These are phyloP conservation scores for Pythium phragmitis DNA, from an alignment of 352 stramenopile genomes.

Conservation along the genomic window DNA sequence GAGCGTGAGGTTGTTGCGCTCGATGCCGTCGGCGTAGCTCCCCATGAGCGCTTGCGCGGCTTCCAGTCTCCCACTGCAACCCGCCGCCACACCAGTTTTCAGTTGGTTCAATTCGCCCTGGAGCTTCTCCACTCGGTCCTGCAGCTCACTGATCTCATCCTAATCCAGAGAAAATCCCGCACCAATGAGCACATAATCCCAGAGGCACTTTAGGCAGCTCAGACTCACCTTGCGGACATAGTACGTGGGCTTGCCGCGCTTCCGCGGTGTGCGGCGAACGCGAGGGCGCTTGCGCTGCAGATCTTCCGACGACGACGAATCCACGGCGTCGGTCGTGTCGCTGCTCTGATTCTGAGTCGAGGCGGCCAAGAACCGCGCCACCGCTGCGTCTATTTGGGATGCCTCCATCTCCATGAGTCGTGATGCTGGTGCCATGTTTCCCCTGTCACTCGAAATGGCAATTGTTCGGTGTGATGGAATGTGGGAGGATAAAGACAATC, in stretches of 20 bases:
- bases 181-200: neutral
- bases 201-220: neutral
- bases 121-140: conserved; percentile 16
- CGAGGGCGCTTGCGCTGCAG: neutral
- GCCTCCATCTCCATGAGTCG: conserved; percentile 3
- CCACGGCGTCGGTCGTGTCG: conserved; percentile 4
- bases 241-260: conserved; percentile 17
- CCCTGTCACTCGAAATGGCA: neutral
- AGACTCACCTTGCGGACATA: conserved; percentile 16
- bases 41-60: conserved; percentile 4
- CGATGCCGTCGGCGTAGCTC: neutral
- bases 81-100: neutral
- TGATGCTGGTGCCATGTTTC: neutral
- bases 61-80: neutral
- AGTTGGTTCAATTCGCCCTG: conserved; percentile 4
- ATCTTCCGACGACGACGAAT: conserved; percentile 7
- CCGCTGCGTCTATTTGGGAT: conserved; percentile 1
- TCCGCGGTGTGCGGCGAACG: neutral
- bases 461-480: neutral
- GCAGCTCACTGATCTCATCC: conserved; percentile 18
- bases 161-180: neutral
- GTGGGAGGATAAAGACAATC: neutral
- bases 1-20: conserved; percentile 14
- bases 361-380: neutral
- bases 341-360: neutral